These are phyloP conservation scores for Pythium chondricola DNA, from an alignment of 352 stramenopile species.

Conservation along the genomic window DNA sequence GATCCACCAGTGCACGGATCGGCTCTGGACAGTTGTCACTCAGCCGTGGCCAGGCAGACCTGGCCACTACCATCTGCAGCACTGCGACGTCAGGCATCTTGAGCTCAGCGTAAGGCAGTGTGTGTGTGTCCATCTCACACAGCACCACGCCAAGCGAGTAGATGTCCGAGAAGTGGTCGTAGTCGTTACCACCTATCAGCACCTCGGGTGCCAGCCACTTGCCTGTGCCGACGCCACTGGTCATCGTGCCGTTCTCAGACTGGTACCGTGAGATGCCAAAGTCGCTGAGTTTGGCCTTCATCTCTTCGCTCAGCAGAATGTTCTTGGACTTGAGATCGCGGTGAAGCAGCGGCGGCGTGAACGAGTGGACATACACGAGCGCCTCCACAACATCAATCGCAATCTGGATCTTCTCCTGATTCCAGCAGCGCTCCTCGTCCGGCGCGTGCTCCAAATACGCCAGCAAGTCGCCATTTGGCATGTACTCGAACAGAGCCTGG, in stretches of 20 bases:
- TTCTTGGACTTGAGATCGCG: background rate
- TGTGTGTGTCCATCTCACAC: background rate
- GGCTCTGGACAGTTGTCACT: no score
- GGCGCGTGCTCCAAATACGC: slow-evolving; percentile 29
- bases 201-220: slow-evolving; percentile 43
- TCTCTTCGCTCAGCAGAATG: background rate
- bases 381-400: slow-evolving; percentile 5
- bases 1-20: no score
- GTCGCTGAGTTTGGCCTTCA: slow-evolving; percentile 21
- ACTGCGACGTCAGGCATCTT: no score
- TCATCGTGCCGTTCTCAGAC: slow-evolving; percentile 14
- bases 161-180: slow-evolving; percentile 20
- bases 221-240: slow-evolving; percentile 12
- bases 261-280: slow-evolving; percentile 14
- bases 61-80: no score
- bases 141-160: background rate
- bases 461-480: slow-evolving; percentile 48
- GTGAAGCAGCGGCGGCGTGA: slow-evolving; percentile 1
- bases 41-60: no score
- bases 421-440: background rate
- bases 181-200: slow-evolving; percentile 24
- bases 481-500: slow-evolving; percentile 63
- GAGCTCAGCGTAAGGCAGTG: background rate
- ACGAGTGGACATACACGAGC: slow-evolving; percentile 9
- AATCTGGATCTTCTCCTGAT: background rate